Conservation (phyloP, 2,329 filamentous ascomycete genomes). For the Colletotrichum sansevieriae region DNA sequence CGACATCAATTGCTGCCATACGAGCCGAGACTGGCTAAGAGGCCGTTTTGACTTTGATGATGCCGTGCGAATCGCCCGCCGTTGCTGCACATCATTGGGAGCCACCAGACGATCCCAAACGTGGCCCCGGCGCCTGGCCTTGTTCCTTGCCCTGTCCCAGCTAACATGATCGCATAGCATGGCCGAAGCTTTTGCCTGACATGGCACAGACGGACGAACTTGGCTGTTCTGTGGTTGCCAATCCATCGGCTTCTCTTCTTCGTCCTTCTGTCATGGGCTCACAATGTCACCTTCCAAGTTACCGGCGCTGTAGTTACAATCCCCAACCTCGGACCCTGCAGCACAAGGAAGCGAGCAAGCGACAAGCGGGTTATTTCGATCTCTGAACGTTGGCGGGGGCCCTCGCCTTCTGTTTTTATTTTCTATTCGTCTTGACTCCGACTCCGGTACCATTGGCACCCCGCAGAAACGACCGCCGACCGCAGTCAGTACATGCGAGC, state of each 20-base stretch:
- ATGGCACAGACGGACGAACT: conserved; percentile 28
- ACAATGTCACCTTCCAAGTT: conserved; percentile 39
- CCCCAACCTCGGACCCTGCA: conserved; percentile 40
- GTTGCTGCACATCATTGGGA: conserved; percentile 41
- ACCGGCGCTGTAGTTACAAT: conserved; percentile 29
- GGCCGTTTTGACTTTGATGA: conserved; percentile 35
- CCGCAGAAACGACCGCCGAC: conserved; percentile 16
- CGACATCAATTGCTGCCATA: conserved; percentile 21
- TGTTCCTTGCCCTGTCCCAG: conserved; percentile 25
- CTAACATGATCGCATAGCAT: conserved; percentile 31
- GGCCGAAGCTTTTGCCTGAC: conserved; percentile 29
- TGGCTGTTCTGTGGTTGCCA: conserved; percentile 13
- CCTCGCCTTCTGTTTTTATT: neutral
- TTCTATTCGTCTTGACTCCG: neutral
- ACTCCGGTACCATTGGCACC: conserved; percentile 22
- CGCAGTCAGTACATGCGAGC: conserved; percentile 19
- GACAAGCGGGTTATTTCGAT: conserved; percentile 42
- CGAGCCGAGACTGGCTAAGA: conserved; percentile 24
- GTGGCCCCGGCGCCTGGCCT: conserved; percentile 32
- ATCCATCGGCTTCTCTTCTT: conserved; percentile 20
- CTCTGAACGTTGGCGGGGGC: conserved; percentile 3
- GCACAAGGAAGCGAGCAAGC: conserved; percentile 45
- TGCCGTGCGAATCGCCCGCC: conserved; percentile 41
- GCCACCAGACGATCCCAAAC: conserved; percentile 35
- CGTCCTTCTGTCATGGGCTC: conserved; percentile 25